These are phyloP conservation scores for Neovahlkampfia damariscottae DNA, from an alignment of 78 protist genomes.

Conservation along the genomic window DNA sequence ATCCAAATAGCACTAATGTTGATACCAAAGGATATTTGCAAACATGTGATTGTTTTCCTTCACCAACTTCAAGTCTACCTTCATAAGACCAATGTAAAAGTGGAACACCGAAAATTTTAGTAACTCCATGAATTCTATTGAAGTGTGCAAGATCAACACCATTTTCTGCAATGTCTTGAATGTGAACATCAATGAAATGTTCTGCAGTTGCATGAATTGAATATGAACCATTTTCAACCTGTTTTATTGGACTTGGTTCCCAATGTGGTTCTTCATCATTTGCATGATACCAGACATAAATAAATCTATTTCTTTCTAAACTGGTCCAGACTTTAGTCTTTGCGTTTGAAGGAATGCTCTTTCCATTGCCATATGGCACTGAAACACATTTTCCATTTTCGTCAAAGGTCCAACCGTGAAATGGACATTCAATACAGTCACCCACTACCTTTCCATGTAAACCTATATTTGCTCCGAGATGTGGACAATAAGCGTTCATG, in stretches of 20 bases:
- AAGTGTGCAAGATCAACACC: conserved; percentile 33
- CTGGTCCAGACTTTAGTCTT: background rate
- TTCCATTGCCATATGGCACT: background rate
- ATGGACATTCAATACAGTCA: conserved; percentile 34
- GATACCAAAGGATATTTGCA: no score
- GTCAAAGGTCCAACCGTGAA: conserved; percentile 37
- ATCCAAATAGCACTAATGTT: no score
- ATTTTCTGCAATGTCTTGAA: conserved; percentile 28
- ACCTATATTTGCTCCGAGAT: conserved; percentile 44
- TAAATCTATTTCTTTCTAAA: background rate
- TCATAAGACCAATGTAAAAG: background rate
- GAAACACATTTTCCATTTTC: conserved; percentile 7
- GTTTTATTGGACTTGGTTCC: background rate
- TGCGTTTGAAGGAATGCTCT: background rate
- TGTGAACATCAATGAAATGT: background rate
- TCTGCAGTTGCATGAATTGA: background rate
- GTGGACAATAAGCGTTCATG: conserved; percentile 50
- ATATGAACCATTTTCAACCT: background rate
- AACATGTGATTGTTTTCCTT: background rate
- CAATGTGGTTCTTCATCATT: conserved; percentile 14
- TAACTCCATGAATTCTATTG: conserved; percentile 24
- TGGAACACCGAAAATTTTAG: no score
- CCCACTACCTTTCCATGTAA: conserved; percentile 25
- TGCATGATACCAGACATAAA: conserved; percentile 23
- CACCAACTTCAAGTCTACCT: no score